These are phyloP conservation scores for Blakeslea trispora DNA, from an alignment of 371 early-diverging fungal species.

Conservation along the genomic window DNA sequence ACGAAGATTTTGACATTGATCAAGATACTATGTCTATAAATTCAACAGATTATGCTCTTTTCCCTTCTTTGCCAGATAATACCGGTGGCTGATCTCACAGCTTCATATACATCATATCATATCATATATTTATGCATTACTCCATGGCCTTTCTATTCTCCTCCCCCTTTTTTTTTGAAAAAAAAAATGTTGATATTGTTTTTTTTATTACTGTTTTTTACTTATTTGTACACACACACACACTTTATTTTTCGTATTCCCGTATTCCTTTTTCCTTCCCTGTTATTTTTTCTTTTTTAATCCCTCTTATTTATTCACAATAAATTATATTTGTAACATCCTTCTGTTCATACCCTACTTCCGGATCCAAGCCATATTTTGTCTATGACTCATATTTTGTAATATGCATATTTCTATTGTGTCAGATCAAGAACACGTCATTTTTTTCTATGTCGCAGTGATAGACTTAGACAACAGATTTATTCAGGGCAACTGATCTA, in stretches of 20 bases:
- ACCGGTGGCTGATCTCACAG: background rate
- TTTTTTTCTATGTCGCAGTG: background rate
- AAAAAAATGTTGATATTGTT: too few relatives aligned
- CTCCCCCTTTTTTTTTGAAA: background rate
- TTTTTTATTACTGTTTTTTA: too few relatives aligned
- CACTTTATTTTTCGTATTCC: too few relatives aligned
- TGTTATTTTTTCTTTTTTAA: too few relatives aligned
- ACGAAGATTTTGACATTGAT: conserved; percentile 1
- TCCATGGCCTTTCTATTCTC: too few relatives aligned
- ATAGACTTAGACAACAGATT: background rate
- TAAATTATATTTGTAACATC: background rate
- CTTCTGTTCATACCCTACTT: background rate
- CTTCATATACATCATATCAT: background rate
- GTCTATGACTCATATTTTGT: conserved; percentile 13
- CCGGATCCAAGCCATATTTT: background rate
- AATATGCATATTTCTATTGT: background rate
- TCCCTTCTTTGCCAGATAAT: conserved; percentile 12
- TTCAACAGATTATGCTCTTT: conserved; percentile 3
- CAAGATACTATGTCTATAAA: conserved; percentile 3
- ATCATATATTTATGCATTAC: background rate
- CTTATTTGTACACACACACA: too few relatives aligned
- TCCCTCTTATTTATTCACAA: background rate
- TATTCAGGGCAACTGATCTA: background rate
- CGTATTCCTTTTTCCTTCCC: too few relatives aligned
- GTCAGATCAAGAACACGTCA: background rate